Evolutionary conservation across 495 filamentous ascomycete species (phyloP).

Genomic region (Neurospora sp.): DNA sequence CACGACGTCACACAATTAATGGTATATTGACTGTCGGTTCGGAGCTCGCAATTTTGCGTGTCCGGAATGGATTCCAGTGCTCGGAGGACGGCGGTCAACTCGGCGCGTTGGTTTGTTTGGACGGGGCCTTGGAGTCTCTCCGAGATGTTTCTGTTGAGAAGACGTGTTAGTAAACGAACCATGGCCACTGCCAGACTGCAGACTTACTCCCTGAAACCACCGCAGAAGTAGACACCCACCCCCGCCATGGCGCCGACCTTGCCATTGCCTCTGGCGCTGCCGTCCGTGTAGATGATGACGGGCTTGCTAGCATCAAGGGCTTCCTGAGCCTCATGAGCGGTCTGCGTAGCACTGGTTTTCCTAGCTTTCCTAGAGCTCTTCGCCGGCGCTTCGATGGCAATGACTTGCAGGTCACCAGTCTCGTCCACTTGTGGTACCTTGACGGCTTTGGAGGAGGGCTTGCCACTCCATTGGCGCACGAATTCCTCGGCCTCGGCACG

Average conservation of each 20-base stretch:
- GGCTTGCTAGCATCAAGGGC: slow-evolving; percentile 32
- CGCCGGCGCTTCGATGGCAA: slow-evolving; percentile 25
- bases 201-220: slow-evolving; percentile 53
- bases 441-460: slow-evolving; percentile 11
- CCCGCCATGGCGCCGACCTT: slow-evolving; percentile 60
- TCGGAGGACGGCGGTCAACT: slow-evolving; percentile 78
- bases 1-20: slow-evolving; percentile 87
- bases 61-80: slow-evolving; percentile 58
- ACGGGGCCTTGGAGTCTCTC: slow-evolving; percentile 62
- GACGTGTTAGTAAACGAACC: not conserved
- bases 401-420: slow-evolving; percentile 27
- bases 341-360: slow-evolving; percentile 14
- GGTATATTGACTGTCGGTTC: slow-evolving; percentile 76
- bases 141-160: slow-evolving; percentile 53
- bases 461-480: slow-evolving; percentile 20
- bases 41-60: slow-evolving; percentile 53
- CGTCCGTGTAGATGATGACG: slow-evolving; percentile 79
- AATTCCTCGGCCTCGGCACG: slow-evolving; percentile 58
- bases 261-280: slow-evolving; percentile 73
- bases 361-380: slow-evolving; percentile 58
- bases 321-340: not conserved
- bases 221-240: slow-evolving; percentile 84
- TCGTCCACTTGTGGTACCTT: slow-evolving; percentile 24
- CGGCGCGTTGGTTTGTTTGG: slow-evolving; percentile 93
- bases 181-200: not conserved